Percentiles rank a stretch among this genome's conserved stretches.
Evolutionary conservation across 768 basidiomycete genomes (phyloP).

Genomic region (Multifurca ochricompacta): DNA sequence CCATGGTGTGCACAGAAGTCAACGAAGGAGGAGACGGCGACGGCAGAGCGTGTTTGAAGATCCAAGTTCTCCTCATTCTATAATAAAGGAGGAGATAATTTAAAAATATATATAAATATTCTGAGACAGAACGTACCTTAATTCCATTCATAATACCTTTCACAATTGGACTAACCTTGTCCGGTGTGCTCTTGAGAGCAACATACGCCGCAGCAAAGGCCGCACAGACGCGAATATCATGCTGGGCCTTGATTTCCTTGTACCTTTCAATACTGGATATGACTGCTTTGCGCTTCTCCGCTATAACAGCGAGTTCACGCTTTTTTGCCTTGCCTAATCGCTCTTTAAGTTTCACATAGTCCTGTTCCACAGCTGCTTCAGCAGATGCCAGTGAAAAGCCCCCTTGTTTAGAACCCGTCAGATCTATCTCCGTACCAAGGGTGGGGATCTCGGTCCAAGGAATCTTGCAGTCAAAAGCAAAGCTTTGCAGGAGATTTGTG

Average conservation of each 20-base stretch:
- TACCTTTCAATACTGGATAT: slow-evolving; percentile 71
- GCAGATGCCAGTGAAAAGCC: slow-evolving; percentile 79
- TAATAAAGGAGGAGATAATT: not conserved
- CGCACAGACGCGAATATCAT: slow-evolving; percentile 83
- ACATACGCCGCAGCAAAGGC: slow-evolving; percentile 89
- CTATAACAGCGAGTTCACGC: slow-evolving; percentile 60
- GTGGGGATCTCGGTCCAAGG: slow-evolving; percentile 70
- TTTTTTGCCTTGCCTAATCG: slow-evolving; percentile 73
- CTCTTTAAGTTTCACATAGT: slow-evolving; percentile 69
- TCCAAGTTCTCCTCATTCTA: slow-evolving; percentile 85
- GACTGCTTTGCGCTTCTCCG: slow-evolving; percentile 67
- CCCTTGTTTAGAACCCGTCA: slow-evolving; percentile 51
- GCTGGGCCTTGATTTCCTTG: slow-evolving; percentile 70
- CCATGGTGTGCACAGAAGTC: slow-evolving; percentile 70
- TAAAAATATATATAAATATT: too few relatives aligned
- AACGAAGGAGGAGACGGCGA: slow-evolving; percentile 80
- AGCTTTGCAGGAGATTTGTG: slow-evolving; percentile 69
- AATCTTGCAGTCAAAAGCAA: slow-evolving; percentile 82
- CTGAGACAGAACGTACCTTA: slow-evolving; percentile 49
- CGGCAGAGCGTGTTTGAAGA: slow-evolving; percentile 82
- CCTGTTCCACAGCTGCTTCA: slow-evolving; percentile 55
- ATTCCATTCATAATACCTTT: slow-evolving; percentile 97
- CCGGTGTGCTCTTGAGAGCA: slow-evolving; percentile 75
- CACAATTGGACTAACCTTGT: slow-evolving; percentile 93
- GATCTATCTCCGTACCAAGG: slow-evolving; percentile 71